Base-by-base conservation (phyloP, 2,329 filamentous ascomycete species). In the Bisporella sp. region DNA sequence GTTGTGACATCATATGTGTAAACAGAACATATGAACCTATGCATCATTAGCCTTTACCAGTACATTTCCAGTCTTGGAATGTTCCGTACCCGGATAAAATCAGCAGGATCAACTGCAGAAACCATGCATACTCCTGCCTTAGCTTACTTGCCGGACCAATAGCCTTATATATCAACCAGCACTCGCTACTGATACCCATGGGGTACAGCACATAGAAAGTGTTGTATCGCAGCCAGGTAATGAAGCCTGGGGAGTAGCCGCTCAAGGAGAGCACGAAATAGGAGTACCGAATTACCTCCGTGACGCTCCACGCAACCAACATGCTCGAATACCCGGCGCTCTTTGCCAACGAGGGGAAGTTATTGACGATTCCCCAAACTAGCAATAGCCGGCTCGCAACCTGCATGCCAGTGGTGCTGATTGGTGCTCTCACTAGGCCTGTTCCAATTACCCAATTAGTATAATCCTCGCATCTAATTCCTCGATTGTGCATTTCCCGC, bases 151-250 rank as follows among this genome's bases (percentile, higher is more conserved):
- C 81, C 2, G 86, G 83, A 9, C 69, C 75, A 45, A 85, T 77
- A 1, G 88, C 83, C 50, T 77, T 73, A 65, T 82, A 89, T 47
- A 97, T 83, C 62, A 96, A 77, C 69, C 78, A 81, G 62, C 86
- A 88, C 76, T 99, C 93, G 71, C 87, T 93, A 40, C 79, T 75
- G 64, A 97, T 96, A 41, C 93, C 93, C 53, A 97, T 67, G 1
- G 93, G 93, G 70, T 99, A 99, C 28, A 99, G 79, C 37, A 96
- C 72, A 62, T 89, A 89, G 71, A 99, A 99, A 6, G 88, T 90
- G 68, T 95, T 96, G 71, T 96, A 91, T 61, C 90, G 77, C 69
- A 95, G 73, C 87, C 89, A 95, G 37, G 81, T 82, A 65, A 96
- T 77, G 53, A 76, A 72, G 1, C 62, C 66, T 0, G 90, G 88